Evolutionary conservation across 2,329 filamentous ascomycete species (phyloP).

Genomic region (Venturia effusa): DNA sequence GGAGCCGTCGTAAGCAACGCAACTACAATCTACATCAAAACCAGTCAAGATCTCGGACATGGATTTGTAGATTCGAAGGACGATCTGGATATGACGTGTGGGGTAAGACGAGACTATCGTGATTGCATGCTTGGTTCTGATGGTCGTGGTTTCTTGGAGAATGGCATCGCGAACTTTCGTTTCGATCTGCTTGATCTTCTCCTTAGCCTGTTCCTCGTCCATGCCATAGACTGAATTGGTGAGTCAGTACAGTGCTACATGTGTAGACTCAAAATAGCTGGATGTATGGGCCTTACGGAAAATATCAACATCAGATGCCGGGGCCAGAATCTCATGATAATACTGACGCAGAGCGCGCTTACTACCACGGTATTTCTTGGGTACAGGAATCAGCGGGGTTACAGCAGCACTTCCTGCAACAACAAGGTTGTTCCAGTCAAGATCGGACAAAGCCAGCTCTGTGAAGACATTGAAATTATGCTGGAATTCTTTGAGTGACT

Average conservation of each 20-base stretch:
- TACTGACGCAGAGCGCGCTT: conserved; percentile 41
- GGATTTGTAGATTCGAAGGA: conserved; percentile 74
- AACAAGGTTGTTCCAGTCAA: conserved; percentile 76
- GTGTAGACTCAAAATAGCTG: neutral
- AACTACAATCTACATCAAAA: conserved; percentile 79
- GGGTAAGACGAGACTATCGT: conserved; percentile 80
- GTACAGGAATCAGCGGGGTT: conserved; percentile 59
- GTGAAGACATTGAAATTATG: conserved; percentile 75
- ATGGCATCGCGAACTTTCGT: conserved; percentile 63
- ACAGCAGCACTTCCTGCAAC: conserved; percentile 72
- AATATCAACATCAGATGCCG: conserved; percentile 77
- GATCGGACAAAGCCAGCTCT: conserved; percentile 61
- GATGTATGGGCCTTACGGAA: conserved; percentile 37
- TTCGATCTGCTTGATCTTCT: conserved; percentile 80
- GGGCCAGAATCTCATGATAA: conserved; percentile 71
- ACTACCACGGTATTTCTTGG: conserved; percentile 37
- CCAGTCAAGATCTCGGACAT: conserved; percentile 76
- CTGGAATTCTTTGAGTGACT: conserved; percentile 58
- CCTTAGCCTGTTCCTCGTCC: conserved; percentile 62
- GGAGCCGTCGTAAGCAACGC: conserved; percentile 67
- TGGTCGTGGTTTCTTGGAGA: conserved; percentile 70
- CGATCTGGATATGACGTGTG: conserved; percentile 74
- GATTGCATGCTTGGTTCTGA: conserved; percentile 65
- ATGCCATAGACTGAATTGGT: conserved; percentile 53
- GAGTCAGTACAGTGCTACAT: neutral